A percentile compares a stretch with the other conserved stretches of the same genome.
These are phyloP conservation scores for Lanmaoa pseudosensibilis DNA, from an alignment of 768 basidiomycete genomes.

Conservation along the genomic window DNA sequence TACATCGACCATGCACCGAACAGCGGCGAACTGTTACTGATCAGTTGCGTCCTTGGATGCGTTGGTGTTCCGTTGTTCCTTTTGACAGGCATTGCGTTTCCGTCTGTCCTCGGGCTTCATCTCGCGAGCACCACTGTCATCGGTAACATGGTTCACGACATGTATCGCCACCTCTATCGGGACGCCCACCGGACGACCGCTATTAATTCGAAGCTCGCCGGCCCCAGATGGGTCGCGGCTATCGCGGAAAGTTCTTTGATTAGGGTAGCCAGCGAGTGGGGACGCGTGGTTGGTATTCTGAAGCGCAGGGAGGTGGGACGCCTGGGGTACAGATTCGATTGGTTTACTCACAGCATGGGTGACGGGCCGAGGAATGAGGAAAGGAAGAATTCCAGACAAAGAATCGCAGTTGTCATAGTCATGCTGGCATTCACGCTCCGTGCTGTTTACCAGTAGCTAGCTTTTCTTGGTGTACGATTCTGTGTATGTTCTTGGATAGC, in stretches of 20 bases:
- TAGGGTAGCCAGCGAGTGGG: conserved; percentile 51
- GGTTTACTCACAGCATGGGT: conserved; percentile 47
- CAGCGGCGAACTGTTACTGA: conserved; percentile 45
- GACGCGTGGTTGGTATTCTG: conserved; percentile 45
- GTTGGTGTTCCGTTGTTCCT: conserved; percentile 18
- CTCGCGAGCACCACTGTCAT: conserved; percentile 32
- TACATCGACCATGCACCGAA: conserved; percentile 50
- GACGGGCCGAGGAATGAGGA: conserved; percentile 46
- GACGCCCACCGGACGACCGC: conserved; percentile 36
- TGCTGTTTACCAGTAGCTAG: background rate
- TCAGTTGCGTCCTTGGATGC: conserved; percentile 18
- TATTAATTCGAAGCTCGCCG: conserved; percentile 37
- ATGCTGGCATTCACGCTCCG: conserved; percentile 5
- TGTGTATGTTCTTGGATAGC: background rate
- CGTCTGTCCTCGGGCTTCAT: conserved; percentile 20
- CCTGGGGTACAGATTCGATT: conserved; percentile 51
- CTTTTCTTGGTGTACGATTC: background rate
- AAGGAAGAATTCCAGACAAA: conserved; percentile 39
- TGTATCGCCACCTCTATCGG: conserved; percentile 47
- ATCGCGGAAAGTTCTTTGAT: conserved; percentile 51
- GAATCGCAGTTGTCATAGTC: conserved; percentile 24
- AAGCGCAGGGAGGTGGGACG: conserved; percentile 40
- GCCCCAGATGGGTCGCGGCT: conserved; percentile 42
- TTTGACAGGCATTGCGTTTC: conserved; percentile 9
- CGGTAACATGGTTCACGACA: conserved; percentile 49